Base-by-base conservation (phyloP, 2,329 filamentous ascomycete species). In the Xylaria arbuscula region DNA sequence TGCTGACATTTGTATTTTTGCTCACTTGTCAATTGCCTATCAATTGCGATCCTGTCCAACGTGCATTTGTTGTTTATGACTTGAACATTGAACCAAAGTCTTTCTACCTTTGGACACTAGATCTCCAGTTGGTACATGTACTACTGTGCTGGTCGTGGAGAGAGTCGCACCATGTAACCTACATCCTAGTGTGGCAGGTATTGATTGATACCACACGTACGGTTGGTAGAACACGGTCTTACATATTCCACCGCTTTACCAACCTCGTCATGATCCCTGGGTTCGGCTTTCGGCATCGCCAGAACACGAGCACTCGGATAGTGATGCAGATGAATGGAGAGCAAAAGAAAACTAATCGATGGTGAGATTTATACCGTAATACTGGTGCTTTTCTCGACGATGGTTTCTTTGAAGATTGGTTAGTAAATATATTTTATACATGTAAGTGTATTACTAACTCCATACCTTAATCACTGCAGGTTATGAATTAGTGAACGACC, bases 101-200 rank as follows among this genome's bases (percentile, higher is more conserved):
- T 45, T 17, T 17, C 40, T 45, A 45, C n/a, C 40, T 28, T 5
- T 2, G 28, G 28, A 5, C 28, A 28, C 3, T 28, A 28, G 28
- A 28, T 28, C 28, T 28, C 5, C 28, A 28, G 13, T 53, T 19
- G 45, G 6, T 19, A 47, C 45, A 47, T 28, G 28, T 28, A 28
- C 17, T 11, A 47, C 7, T 47, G 15, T 17, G 15, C 40, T 1
- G 15, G n/a, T 45, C 15, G 17, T 45, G 40, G n/a, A 45, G 40
- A 45, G n/a, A 45, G 15, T 45, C 8, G 6, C 40, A 45, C 40
- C 40, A 51, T 51, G 48, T 51, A 51, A 51, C 48, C 22, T 51
- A 51, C 48, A n/a, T n/a, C n/a, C 48, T 51, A 51, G 48, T 51
- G 48, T 28, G 22, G 48, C n/a, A 51, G 48, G 48, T 51, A 51